Evolutionary conservation across 2,329 filamentous ascomycete species (phyloP), one percentile per base, ranked within the genome.

Genomic region (Delphinella strobiligena): DNA sequence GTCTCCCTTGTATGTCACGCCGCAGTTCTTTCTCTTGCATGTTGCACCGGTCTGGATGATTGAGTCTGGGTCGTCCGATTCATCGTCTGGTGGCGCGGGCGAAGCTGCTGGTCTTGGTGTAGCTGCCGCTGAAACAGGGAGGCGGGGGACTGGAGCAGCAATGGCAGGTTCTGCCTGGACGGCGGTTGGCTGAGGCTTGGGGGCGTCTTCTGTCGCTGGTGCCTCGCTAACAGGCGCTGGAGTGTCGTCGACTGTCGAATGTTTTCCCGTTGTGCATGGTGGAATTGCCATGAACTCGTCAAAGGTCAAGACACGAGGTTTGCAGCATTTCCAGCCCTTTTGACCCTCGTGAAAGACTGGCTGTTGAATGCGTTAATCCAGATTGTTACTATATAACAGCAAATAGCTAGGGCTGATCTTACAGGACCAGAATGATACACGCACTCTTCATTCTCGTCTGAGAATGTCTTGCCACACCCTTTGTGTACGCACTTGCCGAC

Each of bases 291-390:
- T 84, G 70, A 98, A 98, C 66, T 98, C 91, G 64, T 98, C 91
- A 60, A 98, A 98, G 44, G 87, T 95, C 53, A 98, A 71, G 53
- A 96, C 87, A 55, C 91, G 82, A 42, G 88, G 82, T 66, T 95
- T 96, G 75, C 91, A 98, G 70, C 91, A 98, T 68, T 93, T 93
- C 89, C 91, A 96, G 57, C 91, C 91, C 78, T 98, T 96, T 66
- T 95, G 89, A 45, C 91, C 91, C 67, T 98, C 91, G 61, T 96
- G 91, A 62, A 98, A 98, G 59, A 91, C 72, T 34, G 91, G 91
- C 19, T 54, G 46, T 44, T 49, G 32, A 9, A 38, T 8, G 7
- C 12, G 24, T 29, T 12, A 29, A 12, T 29, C 24, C 12, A 12
- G 12, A 7, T 29, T 29, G 24, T 29, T 29, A 8, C 12, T 12